Percentiles rank a stretch among this genome's conserved stretches.
Evolutionary conservation across 139 green algal species (phyloP).

Genomic region (Picochlorum sp.): DNA sequence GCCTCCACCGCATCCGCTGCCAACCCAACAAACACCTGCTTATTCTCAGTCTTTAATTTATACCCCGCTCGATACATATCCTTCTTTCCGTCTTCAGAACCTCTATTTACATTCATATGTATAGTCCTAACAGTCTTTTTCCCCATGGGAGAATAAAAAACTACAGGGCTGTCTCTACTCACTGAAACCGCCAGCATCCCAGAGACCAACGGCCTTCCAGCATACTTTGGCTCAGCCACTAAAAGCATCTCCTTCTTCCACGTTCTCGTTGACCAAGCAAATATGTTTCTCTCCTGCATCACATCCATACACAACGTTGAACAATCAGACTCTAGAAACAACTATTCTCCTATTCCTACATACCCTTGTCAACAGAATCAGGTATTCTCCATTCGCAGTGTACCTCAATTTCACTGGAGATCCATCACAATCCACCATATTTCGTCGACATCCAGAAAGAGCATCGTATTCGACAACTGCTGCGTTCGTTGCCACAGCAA

Average conservation of each 20-base stretch:
- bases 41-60: conserved; percentile 36
- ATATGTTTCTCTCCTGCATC: conserved; percentile 23
- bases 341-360: not conserved
- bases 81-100: conserved; percentile 14
- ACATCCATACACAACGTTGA: not conserved
- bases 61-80: conserved; percentile 13
- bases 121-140: conserved; percentile 28
- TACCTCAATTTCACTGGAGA: conserved; percentile 22
- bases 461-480: conserved; percentile 29
- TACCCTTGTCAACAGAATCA: conserved; percentile 25
- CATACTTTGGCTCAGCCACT: conserved; percentile 20
- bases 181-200: conserved; percentile 23
- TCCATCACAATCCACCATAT: conserved; percentile 18
- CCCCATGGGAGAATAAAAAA: conserved; percentile 27
- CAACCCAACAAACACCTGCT: conserved; percentile 29
- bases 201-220: conserved; percentile 13
- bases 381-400: conserved; percentile 9
- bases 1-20: conserved; percentile 18
- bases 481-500: conserved; percentile 13
- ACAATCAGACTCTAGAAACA: not conserved
- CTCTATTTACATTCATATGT: conserved; percentile 4
- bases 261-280: conserved; percentile 16
- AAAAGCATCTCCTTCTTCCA: conserved; percentile 22
- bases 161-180: conserved; percentile 10
- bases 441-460: conserved; percentile 22